These are phyloP conservation scores for Arthrobotrys megalospora DNA, from an alignment of 2,329 filamentous ascomycete species.

Conservation along the genomic window DNA sequence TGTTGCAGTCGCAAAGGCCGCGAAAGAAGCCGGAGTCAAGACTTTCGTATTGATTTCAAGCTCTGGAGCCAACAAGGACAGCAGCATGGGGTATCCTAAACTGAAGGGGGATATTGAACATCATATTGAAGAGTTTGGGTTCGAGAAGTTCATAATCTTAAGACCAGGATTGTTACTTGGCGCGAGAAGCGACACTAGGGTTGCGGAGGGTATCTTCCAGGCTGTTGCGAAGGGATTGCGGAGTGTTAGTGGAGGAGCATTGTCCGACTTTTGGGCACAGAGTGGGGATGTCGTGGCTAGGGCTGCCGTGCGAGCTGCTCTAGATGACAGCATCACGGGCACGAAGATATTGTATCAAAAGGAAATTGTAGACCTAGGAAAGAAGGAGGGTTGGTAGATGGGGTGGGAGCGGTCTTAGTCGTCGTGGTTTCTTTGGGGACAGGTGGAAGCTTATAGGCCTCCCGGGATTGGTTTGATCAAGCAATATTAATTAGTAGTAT, in stretches of 20 bases:
- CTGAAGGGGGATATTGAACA: slow-evolving; percentile 95
- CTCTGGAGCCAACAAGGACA: slow-evolving; percentile 71
- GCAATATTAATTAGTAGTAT: too few relatives aligned
- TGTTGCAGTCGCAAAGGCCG: slow-evolving; percentile 80
- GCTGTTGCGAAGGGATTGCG: slow-evolving; percentile 74
- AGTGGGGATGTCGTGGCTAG: slow-evolving; percentile 80
- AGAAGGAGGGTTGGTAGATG: slow-evolving; percentile 66
- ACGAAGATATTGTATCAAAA: slow-evolving; percentile 73
- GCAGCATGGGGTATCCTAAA: slow-evolving; percentile 72
- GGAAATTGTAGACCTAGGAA: slow-evolving; percentile 79
- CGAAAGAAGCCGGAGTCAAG: slow-evolving; percentile 79
- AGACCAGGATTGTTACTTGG: slow-evolving; percentile 84
- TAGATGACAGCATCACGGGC: slow-evolving; percentile 74
- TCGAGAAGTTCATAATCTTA: slow-evolving; percentile 82
- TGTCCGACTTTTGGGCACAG: slow-evolving; percentile 80
- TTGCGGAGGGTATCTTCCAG: slow-evolving; percentile 74
- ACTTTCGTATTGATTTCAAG: slow-evolving; percentile 84
- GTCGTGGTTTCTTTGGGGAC: too few relatives aligned
- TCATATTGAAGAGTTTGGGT: slow-evolving; percentile 78
- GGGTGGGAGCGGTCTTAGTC: background rate
- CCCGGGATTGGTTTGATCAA: too few relatives aligned
- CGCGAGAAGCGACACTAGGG: slow-evolving; percentile 75
- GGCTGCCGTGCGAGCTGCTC: slow-evolving; percentile 76
- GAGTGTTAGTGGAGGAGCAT: slow-evolving; percentile 70
- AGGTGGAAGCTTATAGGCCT: too few relatives aligned